Percentiles rank a stretch among this genome's conserved stretches.
Conservation (phyloP, 768 basidiomycete genomes). For the Astraeus odoratus region DNA sequence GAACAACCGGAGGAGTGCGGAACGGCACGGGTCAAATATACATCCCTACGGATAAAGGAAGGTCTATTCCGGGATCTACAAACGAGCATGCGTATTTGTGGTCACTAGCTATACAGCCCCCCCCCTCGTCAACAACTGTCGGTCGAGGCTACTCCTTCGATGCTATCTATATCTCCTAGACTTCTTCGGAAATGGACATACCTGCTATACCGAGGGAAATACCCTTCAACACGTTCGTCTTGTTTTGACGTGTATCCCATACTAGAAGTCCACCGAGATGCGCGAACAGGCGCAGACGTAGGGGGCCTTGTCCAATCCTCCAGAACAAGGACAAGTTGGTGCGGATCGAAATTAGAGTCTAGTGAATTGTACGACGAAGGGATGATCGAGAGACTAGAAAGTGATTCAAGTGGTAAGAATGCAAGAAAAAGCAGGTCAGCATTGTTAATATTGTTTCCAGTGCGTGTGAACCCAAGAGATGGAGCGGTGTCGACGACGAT, state of each 20-base stretch:
- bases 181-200: neutral
- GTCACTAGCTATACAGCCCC: no score
- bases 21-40: neutral
- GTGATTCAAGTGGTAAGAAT: slow-evolving; percentile 19
- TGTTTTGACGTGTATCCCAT: slow-evolving; percentile 1
- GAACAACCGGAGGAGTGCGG: neutral
- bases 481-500: neutral
- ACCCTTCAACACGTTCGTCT: neutral
- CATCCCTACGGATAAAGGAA: neutral
- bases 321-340: slow-evolving; percentile 3
- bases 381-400: slow-evolving; percentile 12
- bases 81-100: no score
- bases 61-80: no score
- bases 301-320: slow-evolving; percentile 20
- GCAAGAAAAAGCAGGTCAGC: slow-evolving; percentile 9
- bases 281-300: slow-evolving; percentile 9
- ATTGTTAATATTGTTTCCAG: slow-evolving; percentile 5
- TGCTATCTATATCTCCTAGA: neutral
- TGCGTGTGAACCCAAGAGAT: slow-evolving; percentile 1
- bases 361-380: slow-evolving; percentile 29
- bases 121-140: neutral
- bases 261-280: slow-evolving; percentile 5
- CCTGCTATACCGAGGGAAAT: neutral
- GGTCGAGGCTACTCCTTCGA: neutral
- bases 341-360: slow-evolving; percentile 20